These are phyloP conservation scores for Wilcoxina mikolae DNA, from an alignment of 495 filamentous ascomycete genomes.

Conservation along the genomic window DNA sequence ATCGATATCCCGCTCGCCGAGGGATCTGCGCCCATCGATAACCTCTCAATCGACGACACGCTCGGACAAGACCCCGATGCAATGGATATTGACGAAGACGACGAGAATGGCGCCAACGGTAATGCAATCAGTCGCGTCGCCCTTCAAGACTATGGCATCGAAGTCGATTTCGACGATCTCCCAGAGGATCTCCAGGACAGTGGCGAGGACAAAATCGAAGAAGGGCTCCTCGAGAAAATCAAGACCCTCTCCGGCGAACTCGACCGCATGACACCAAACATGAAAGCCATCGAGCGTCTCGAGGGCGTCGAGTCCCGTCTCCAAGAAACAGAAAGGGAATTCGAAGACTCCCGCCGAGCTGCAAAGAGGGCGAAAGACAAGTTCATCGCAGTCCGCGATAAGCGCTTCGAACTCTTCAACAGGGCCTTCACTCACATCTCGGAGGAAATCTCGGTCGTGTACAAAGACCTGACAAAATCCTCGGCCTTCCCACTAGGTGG, in stretches of 20 bases:
- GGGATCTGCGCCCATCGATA: slow-evolving; percentile 59
- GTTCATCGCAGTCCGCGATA: slow-evolving; percentile 65
- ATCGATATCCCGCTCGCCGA: slow-evolving; percentile 68
- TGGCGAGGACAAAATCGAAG: slow-evolving; percentile 56
- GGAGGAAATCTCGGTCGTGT: slow-evolving; percentile 82
- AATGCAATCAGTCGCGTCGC: slow-evolving; percentile 31
- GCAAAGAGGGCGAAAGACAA: slow-evolving; percentile 63
- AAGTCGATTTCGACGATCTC: slow-evolving; percentile 73
- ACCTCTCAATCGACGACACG: slow-evolving; percentile 74
- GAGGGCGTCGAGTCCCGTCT: slow-evolving; percentile 72
- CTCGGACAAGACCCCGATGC: slow-evolving; percentile 52
- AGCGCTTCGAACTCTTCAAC: slow-evolving; percentile 81
- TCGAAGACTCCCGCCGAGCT: slow-evolving; percentile 60
- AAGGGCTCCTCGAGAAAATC: slow-evolving; percentile 67
- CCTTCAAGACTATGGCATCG: slow-evolving; percentile 79
- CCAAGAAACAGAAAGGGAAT: slow-evolving; percentile 72
- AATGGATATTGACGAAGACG: slow-evolving; percentile 73
- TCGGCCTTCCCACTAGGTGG: slow-evolving; percentile 46
- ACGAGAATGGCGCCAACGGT: slow-evolving; percentile 34
- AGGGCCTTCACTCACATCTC: slow-evolving; percentile 90
- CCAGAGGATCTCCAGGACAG: slow-evolving; percentile 54
- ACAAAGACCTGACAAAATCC: slow-evolving; percentile 83
- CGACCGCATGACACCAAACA: slow-evolving; percentile 87
- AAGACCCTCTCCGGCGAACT: slow-evolving; percentile 57
- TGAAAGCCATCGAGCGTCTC: slow-evolving; percentile 86